Evolutionary conservation across 2,329 filamentous ascomycete genomes (phyloP).

Genomic region (Falciphora oryzae): DNA sequence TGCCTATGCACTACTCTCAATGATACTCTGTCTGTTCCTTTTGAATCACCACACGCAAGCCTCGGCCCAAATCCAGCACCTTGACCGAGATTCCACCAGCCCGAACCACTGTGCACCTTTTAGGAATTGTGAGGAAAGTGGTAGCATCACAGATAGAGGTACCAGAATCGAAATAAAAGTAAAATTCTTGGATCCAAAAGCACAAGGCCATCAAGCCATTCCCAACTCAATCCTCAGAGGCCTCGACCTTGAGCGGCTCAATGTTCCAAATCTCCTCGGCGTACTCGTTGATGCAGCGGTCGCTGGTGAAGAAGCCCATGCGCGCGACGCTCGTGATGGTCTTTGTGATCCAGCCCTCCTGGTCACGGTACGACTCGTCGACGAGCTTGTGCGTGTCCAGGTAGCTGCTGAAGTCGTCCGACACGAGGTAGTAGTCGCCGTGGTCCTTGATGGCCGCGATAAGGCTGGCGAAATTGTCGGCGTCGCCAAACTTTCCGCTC

Average conservation of each 20-base stretch:
- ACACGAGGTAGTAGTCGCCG: conserved; percentile 96
- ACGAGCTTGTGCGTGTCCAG: conserved; percentile 85
- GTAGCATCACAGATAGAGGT: no score
- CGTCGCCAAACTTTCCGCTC: conserved; percentile 72
- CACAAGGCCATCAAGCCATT: no score
- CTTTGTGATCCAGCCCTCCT: conserved; percentile 89
- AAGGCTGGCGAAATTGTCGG: conserved; percentile 72
- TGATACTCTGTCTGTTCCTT: no score
- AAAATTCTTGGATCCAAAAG: no score
- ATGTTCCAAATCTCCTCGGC: conserved; percentile 97
- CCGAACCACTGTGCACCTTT: no score
- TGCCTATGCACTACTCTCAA: no score
- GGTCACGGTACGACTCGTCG: conserved; percentile 85
- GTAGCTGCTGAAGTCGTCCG: conserved; percentile 95
- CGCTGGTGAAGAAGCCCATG: conserved; percentile 97
- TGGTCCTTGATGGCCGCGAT: conserved; percentile 83
- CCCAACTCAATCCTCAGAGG: neutral
- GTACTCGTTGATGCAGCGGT: conserved; percentile 95
- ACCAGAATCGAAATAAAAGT: no score
- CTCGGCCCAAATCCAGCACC: no score
- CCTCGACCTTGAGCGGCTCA: conserved; percentile 61
- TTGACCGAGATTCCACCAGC: no score
- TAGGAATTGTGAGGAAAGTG: no score
- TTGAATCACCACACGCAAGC: no score
- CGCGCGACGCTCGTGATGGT: conserved; percentile 80